Conservation (phyloP, 495 filamentous ascomycete species). For the Annulohypoxylon stygium region DNA sequence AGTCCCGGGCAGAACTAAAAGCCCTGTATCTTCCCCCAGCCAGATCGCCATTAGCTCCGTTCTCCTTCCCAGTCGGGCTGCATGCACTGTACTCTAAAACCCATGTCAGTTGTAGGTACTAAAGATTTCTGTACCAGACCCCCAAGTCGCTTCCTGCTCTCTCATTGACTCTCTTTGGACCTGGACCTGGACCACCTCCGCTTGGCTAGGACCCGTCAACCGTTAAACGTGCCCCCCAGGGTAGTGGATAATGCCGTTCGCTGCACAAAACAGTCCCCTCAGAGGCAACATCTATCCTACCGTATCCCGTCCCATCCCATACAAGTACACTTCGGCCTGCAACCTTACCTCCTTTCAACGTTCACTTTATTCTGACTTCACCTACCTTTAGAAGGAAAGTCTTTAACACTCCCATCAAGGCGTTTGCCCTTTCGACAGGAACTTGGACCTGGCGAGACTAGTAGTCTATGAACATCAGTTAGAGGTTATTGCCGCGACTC, state of each 20-base stretch:
- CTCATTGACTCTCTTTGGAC: slow-evolving; percentile 52
- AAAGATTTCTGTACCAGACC: slow-evolving; percentile 57
- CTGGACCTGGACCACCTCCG: slow-evolving; percentile 55
- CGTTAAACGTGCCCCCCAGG: slow-evolving; percentile 57
- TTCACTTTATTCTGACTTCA: slow-evolving; percentile 58
- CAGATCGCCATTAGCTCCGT: slow-evolving; percentile 63
- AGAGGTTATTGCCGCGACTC: slow-evolving; percentile 34
- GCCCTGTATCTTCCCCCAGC: slow-evolving; percentile 54
- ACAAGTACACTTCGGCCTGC: slow-evolving; percentile 64
- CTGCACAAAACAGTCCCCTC: slow-evolving; percentile 65
- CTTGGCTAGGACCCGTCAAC: slow-evolving; percentile 56
- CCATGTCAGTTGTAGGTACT: slow-evolving; percentile 59
- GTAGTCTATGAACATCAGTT: slow-evolving; percentile 37
- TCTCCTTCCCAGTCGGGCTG: slow-evolving; percentile 68
- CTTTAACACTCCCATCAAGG: slow-evolving; percentile 33
- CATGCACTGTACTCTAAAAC: slow-evolving; percentile 58
- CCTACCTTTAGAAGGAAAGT: slow-evolving; percentile 50
- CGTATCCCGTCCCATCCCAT: slow-evolving; percentile 59
- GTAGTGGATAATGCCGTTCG: slow-evolving; percentile 61
- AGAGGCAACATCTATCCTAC: slow-evolving; percentile 58
- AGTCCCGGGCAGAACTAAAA: slow-evolving; percentile 51
- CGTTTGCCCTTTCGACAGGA: slow-evolving; percentile 42
- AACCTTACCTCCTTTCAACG: slow-evolving; percentile 56
- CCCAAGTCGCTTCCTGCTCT: slow-evolving; percentile 55
- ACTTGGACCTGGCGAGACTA: slow-evolving; percentile 37